Conservation (phyloP, 1,139 yeast species). For the Pichia sp. region DNA sequence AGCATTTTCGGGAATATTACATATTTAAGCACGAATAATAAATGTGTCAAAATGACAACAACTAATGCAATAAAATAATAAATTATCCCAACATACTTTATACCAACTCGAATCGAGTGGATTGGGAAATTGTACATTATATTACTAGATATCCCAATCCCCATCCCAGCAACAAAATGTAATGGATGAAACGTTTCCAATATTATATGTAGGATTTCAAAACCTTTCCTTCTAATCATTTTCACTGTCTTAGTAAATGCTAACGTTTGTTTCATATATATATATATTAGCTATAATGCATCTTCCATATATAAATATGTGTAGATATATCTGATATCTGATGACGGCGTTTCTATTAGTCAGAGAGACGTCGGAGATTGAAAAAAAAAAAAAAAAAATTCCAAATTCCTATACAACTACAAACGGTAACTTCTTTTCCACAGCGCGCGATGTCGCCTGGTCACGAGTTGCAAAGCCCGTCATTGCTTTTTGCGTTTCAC, state of each 20-base stretch:
- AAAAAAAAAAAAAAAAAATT: no score
- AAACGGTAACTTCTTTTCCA: no score
- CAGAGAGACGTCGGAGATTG: background rate
- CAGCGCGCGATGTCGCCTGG: no score
- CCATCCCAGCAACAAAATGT: constrained; percentile 77
- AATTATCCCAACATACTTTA: constrained; percentile 42
- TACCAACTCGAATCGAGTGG: constrained; percentile 32
- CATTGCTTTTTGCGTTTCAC: no score
- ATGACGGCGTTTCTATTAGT: no score
- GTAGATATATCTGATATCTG: no score
- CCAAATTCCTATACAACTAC: no score
- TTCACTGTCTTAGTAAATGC: no score
- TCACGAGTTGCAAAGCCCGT: no score
- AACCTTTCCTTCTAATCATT: background rate
- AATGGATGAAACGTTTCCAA: constrained; percentile 41
- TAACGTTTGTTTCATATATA: no score
- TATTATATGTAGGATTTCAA: constrained; percentile 15
- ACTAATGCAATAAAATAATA: constrained; percentile 46
- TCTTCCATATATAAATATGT: no score
- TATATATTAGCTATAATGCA: no score
- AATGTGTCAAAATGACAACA: constrained; percentile 38
- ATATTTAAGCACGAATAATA: constrained; percentile 36
- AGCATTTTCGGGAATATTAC: constrained; percentile 23
- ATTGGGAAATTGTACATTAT: constrained; percentile 62
- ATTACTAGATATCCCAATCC: constrained; percentile 64